Conservation (phyloP, 2,329 filamentous ascomycete species). For the Annulohypoxylon truncatum region DNA sequence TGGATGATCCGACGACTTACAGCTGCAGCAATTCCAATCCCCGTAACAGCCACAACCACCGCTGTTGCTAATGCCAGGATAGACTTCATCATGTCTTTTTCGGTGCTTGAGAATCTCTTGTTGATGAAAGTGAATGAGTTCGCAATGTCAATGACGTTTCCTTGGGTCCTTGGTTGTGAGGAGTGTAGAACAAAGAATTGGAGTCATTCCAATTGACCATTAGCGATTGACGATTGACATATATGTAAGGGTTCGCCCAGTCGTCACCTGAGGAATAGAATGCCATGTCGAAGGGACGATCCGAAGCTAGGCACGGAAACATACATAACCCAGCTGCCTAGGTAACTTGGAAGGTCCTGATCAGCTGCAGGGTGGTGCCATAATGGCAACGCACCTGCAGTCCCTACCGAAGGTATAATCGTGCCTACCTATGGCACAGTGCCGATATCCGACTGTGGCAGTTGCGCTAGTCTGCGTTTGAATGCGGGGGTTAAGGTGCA, state of each 20-base stretch:
- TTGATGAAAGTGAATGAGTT: neutral
- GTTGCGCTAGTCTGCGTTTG: conserved; percentile 4
- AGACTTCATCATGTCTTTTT: conserved; percentile 18
- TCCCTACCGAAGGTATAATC: neutral
- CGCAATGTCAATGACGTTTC: neutral
- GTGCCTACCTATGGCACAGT: conserved; percentile 15
- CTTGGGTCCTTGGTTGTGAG: neutral
- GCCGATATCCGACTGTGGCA: neutral
- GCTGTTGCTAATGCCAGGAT: neutral
- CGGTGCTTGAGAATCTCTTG: neutral
- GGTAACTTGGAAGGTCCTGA: neutral
- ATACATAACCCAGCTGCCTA: neutral
- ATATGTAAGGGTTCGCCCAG: neutral
- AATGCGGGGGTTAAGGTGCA: conserved; percentile 24
- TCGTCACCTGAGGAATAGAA: neutral
- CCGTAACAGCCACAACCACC: conserved; percentile 3
- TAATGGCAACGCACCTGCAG: neutral
- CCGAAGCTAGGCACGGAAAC: neutral
- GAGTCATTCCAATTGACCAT: conserved; percentile 10
- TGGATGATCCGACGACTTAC: conserved; percentile 11
- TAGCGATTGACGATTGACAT: neutral
- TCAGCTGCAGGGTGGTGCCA: conserved; percentile 1
- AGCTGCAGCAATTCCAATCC: conserved; percentile 12
- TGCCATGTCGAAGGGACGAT: conserved; percentile 10
- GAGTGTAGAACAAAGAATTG: neutral